phyloP scores from a whole-genome alignment of 805 yeast species.

The Nadsonia fulvescens region DNA sequence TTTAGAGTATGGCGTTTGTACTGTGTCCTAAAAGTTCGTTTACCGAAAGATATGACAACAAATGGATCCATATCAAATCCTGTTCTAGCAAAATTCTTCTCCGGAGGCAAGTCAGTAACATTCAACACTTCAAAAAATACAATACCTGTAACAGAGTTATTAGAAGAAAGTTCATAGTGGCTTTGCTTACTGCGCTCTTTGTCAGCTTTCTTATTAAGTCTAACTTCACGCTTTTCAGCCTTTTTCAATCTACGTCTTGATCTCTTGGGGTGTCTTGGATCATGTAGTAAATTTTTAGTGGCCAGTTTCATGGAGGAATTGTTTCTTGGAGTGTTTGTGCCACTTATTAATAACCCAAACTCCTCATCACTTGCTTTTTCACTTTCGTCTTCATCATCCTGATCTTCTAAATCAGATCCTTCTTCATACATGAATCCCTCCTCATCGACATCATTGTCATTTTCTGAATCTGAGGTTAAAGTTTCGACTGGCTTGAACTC shows the following conservation, averaged over 20 bases:
- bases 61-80: constrained; percentile 95
- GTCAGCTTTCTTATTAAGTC: constrained; percentile 2
- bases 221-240: constrained; percentile 1
- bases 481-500: no score
- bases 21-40: constrained; percentile 69
- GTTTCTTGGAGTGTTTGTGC: no score
- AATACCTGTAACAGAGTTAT: constrained; percentile 35
- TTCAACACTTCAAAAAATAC: constrained; percentile 57
- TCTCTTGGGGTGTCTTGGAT: background rate
- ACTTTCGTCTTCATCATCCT: constrained; percentile 2
- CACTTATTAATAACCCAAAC: no score
- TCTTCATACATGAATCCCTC: no score
- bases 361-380: constrained; percentile 2
- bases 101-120: constrained; percentile 65
- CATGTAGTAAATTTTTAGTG: no score
- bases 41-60: constrained; percentile 79
- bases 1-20: constrained; percentile 67
- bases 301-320: no score
- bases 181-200: constrained; percentile 5
- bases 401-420: no score
- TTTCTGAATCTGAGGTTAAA: constrained; percentile 2
- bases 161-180: constrained; percentile 12
- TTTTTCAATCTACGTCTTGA: constrained; percentile 1
- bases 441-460: constrained; percentile 1
- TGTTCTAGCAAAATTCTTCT: constrained; percentile 47